Evolutionary conservation across 768 basidiomycete genomes (phyloP).

Genomic region (Lactarius tabidus): DNA sequence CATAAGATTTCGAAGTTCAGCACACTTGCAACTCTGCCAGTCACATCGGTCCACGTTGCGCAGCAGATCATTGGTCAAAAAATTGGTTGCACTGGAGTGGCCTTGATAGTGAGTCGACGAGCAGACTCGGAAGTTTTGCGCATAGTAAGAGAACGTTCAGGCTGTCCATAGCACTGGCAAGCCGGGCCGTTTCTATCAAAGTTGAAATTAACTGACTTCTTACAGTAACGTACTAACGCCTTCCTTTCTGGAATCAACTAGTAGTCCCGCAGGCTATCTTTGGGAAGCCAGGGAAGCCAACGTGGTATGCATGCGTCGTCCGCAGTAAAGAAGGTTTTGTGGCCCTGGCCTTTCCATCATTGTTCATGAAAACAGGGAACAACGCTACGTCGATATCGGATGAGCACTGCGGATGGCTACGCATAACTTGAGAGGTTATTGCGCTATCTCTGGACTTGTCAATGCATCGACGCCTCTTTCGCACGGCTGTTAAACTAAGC

Average conservation of each 20-base stretch:
- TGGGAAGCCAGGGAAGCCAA: too few species aligned
- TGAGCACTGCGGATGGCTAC: constrained; percentile 8
- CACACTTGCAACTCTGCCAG: too few species aligned
- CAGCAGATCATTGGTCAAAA: too few species aligned
- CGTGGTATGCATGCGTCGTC: not conserved
- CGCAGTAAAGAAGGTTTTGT: constrained; percentile 3
- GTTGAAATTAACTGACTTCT: too few species aligned
- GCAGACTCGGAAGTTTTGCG: not conserved
- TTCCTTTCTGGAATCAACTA: too few species aligned
- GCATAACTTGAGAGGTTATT: not conserved
- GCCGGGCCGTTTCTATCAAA: too few species aligned
- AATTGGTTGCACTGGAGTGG: too few species aligned
- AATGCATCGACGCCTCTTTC: not conserved
- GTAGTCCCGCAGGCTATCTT: too few species aligned
- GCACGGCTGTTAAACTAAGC: not conserved
- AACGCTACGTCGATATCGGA: not conserved
- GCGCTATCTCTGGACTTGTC: not conserved
- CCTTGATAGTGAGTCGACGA: not conserved
- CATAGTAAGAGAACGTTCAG: not conserved
- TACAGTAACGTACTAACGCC: too few species aligned
- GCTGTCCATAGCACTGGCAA: too few species aligned
- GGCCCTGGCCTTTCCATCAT: not conserved
- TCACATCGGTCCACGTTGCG: too few species aligned
- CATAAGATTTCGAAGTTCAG: too few species aligned
- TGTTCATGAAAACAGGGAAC: not conserved